Percentiles rank a stretch among this genome's conserved stretches.
Evolutionary conservation across 2,329 filamentous ascomycete species (phyloP).

Genomic region (Colletotrichum gigasporum): DNA sequence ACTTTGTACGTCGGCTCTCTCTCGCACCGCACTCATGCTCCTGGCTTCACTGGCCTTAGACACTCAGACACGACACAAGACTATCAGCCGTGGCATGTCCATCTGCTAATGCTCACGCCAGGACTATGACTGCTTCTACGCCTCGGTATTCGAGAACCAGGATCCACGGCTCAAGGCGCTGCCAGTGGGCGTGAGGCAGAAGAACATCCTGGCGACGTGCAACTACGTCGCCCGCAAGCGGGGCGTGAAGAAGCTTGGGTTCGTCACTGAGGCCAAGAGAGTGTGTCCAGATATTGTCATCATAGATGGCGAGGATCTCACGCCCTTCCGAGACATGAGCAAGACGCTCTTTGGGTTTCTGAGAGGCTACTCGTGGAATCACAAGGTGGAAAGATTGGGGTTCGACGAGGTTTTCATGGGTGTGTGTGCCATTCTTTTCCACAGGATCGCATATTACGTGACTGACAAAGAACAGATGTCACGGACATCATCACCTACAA

Average conservation of each 20-base stretch:
- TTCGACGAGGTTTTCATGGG: slow-evolving; percentile 83
- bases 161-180: slow-evolving; percentile 76
- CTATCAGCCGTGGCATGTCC: neutral
- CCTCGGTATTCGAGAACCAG: slow-evolving; percentile 86
- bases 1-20: slow-evolving; percentile 71
- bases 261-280: slow-evolving; percentile 82
- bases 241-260: slow-evolving; percentile 84
- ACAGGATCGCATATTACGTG: too few species aligned
- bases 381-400: slow-evolving; percentile 81
- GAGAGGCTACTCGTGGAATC: slow-evolving; percentile 78
- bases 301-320: slow-evolving; percentile 86
- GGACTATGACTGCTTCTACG: slow-evolving; percentile 95
- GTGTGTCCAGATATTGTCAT: slow-evolving; percentile 87
- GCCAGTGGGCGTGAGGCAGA: slow-evolving; percentile 89
- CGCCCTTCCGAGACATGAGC: slow-evolving; percentile 85
- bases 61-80: slow-evolving; percentile 1
- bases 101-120: slow-evolving; percentile 39
- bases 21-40: slow-evolving; percentile 17
- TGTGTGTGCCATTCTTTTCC: slow-evolving; percentile 35
- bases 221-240: slow-evolving; percentile 88
- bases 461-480: slow-evolving; percentile 74
- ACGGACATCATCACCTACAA: slow-evolving; percentile 91
- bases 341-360: slow-evolving; percentile 83
- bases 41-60: slow-evolving; percentile 28
- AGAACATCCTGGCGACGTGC: slow-evolving; percentile 91